Evolutionary conservation across 75 land plant genomes (phyloP), one percentile per base, ranked within the genome.

Genomic region (Cunninghamia lanceolata): DNA sequence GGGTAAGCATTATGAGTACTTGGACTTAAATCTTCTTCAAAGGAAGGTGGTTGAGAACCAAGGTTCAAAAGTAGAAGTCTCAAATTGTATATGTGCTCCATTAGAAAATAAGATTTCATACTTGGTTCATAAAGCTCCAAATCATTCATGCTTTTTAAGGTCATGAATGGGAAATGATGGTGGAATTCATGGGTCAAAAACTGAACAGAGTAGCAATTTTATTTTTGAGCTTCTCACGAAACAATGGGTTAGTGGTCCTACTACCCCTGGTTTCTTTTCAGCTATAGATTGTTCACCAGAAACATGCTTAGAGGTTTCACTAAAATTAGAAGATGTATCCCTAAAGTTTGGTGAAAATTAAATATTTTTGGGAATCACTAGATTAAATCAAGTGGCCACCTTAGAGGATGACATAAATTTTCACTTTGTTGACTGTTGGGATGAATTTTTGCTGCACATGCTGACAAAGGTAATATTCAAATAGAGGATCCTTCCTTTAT

Each of bases 241-340:
- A 54, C 84, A 83, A 34, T 54, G 63, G 84, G 15, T 50, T 50
- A 50, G 56, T 83, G 84, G 40, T 36, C 9, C 15, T 53, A 66
- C 38, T 50, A 83, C 63, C 21, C 84, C 84, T 53, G 35, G 63
- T 83, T 83, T 83, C 84, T 53, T 83, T 36, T 83, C 84, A 17
- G 84, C 84, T 35, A 39, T 40, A 83, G 84, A 83, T 35, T 40
- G 63, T 25, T 83, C 84, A 50, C 84, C 84, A 83, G 66, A 83
- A 54, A 83, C 84, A 53, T 83, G 84, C 63, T 83, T 66, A 54
- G 84, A 83, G 63, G 32, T 35, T 32, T 83, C 84, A 21, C 38
- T 83, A 52, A 83, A 53, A 53, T 34, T 83, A 7, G 66, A 83
- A 54, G 9, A 83, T 54, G 28, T 36, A 35, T 35, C 84, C 7